Percentiles rank a stretch among this genome's conserved stretches.
These are phyloP conservation scores for Skeletonema tropicum DNA, from an alignment of 108 stramenopile species.

Conservation along the genomic window DNA sequence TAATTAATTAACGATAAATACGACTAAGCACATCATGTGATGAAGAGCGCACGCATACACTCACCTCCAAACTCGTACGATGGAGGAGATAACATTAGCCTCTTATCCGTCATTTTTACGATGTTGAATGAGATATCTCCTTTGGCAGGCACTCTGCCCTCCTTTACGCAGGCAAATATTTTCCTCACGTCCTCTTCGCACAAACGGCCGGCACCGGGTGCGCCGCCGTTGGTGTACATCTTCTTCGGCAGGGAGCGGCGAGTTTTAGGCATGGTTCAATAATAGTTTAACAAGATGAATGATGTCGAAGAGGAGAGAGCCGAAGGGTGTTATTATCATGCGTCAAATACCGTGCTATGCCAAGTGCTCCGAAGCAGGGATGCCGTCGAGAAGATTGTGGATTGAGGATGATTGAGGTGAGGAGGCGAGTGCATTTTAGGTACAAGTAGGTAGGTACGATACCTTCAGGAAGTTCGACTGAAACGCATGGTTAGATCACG, in stretches of 20 bases:
- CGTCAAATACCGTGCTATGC: too few relatives aligned
- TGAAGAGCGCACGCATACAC: conserved; percentile 8
- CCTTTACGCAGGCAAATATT: conserved; percentile 67
- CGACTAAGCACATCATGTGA: conserved; percentile 12
- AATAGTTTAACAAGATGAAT: neutral
- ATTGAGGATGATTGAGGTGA: too few relatives aligned
- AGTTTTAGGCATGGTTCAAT: neutral
- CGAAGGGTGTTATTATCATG: neutral
- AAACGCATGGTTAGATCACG: too few relatives aligned
- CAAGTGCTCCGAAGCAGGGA: too few relatives aligned
- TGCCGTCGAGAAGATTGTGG: too few relatives aligned
- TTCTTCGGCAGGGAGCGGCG: neutral
- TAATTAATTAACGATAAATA: neutral
- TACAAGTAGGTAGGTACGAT: too few relatives aligned
- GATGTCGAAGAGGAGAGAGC: neutral
- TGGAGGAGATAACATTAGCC: conserved; percentile 73
- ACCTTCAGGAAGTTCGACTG: too few relatives aligned
- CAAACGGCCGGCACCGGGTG: conserved; percentile 30
- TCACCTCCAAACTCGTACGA: conserved; percentile 72
- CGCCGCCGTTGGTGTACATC: neutral
- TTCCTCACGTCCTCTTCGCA: conserved; percentile 61
- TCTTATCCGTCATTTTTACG: conserved; percentile 57
- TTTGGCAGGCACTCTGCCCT: conserved; percentile 54
- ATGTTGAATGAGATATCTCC: conserved; percentile 64
- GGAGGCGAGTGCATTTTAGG: too few relatives aligned